Base-by-base conservation (phyloP, 2,329 filamentous ascomycete genomes). In the Pseudogymnoascus sp. region DNA sequence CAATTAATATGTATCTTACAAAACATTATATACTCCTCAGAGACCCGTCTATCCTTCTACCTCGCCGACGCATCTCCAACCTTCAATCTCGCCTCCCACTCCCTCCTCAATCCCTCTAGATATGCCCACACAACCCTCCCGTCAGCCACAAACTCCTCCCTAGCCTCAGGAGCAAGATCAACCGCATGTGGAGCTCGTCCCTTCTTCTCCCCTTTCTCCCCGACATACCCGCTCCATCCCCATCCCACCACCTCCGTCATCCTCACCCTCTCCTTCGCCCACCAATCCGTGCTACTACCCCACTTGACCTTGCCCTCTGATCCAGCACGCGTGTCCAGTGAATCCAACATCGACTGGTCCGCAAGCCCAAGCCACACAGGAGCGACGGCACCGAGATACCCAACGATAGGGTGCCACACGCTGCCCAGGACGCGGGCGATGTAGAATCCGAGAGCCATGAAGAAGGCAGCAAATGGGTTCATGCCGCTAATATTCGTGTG, bases 231-330 rank as follows among this genome's bases (percentile, higher is more conserved):
- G 65, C 83, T 77, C 74, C 85, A 87, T 0, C 91, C 92, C 91
- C 92, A 97, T 6, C 91, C 90, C 43, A 90, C 85, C 2, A 96
- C 87, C 73, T 96, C 90, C 1, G 91, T 95, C 68, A 84, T 84
- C 73, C 87, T 88, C 4, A 90, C 83, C 38, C 80, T 76, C 62
- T 82, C 80, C 18, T 79, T 75, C 0, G 87, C 85, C 60, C 75
- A 72, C 9, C 81, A 72, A 65, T 87, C 81, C 7, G 81, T 82
- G n/a, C 84, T 82, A 30, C 88, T 89, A 2, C 93, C 93, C 93
- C 93, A 97, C 76, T 97, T 58, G 18, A 37, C 11, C 15, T 58
- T 97, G 58, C 74, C 81, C 71, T 78, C 85, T 79, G 80, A 47
- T 78, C 79, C 1, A 4, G 65, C 68, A 47, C 67, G 20, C 20